Evolutionary conservation across 2,329 filamentous ascomycete species (phyloP).

Genomic region (Pseudocercospora fuligena): DNA sequence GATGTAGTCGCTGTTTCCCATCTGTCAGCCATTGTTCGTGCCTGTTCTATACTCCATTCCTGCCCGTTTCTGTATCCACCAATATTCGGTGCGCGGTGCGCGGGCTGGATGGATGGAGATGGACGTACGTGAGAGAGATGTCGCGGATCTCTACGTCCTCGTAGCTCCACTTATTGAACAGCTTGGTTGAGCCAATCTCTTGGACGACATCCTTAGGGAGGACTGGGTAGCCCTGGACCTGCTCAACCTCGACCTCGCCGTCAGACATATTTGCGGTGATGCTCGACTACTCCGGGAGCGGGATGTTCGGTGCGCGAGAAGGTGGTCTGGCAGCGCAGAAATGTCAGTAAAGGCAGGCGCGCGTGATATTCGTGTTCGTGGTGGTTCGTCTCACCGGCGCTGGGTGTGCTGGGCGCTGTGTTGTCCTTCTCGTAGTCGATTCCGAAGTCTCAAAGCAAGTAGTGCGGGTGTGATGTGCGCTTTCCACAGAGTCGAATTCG

Average conservation of each 20-base stretch:
- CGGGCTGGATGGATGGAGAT: not conserved
- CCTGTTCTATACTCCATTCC: not conserved
- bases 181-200: slow-evolving; percentile 91
- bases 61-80: not conserved
- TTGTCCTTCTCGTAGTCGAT: slow-evolving; percentile 8
- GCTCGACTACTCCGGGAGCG: slow-evolving; percentile 11
- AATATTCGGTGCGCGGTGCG: slow-evolving; percentile 11
- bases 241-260: slow-evolving; percentile 95
- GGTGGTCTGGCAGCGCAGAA: slow-evolving; percentile 1
- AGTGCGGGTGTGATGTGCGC: slow-evolving; percentile 3
- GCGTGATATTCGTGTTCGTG: not conserved
- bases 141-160: slow-evolving; percentile 99
- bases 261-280: slow-evolving; percentile 76
- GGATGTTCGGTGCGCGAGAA: slow-evolving; percentile 8
- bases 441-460: not conserved
- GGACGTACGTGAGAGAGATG: slow-evolving; percentile 96
- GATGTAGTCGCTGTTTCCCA: slow-evolving; percentile 85
- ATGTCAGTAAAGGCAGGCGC: slow-evolving; percentile 9
- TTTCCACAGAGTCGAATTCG: not conserved
- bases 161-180: slow-evolving; percentile 99
- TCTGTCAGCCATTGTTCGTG: slow-evolving; percentile 36
- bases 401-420: slow-evolving; percentile 14
- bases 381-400: slow-evolving; percentile 7
- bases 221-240: slow-evolving; percentile 75
- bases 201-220: slow-evolving; percentile 91